Evolutionary conservation across 2,329 filamentous ascomycete species (phyloP).

Genomic region (Lachnellula subtilissima): DNA sequence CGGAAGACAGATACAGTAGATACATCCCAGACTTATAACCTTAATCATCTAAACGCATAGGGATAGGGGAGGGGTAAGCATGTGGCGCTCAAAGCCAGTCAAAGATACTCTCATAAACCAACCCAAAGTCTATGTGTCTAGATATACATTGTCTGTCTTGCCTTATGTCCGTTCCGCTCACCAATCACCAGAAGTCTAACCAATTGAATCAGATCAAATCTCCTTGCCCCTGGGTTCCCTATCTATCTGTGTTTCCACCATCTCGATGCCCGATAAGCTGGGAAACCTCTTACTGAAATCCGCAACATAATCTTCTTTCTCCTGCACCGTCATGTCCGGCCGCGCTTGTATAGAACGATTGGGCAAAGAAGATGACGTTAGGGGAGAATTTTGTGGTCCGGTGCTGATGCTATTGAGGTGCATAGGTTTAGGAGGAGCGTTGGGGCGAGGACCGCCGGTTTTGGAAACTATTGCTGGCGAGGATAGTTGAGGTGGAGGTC

Average conservation of each 20-base stretch:
- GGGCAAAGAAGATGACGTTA: conserved; percentile 35
- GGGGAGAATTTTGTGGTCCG: conserved; percentile 40
- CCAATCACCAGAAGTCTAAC: not conserved
- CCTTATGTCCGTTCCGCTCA: not conserved
- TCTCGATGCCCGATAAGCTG: conserved; percentile 77
- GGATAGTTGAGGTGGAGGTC: conserved; percentile 14
- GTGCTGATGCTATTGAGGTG: conserved; percentile 54
- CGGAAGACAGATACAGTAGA: too few relatives aligned
- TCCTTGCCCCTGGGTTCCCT: conserved; percentile 4
- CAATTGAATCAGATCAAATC: conserved; percentile 1
- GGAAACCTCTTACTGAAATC: conserved; percentile 84
- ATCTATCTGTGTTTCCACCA: conserved; percentile 32
- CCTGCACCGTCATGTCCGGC: conserved; percentile 50
- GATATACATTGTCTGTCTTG: not conserved
- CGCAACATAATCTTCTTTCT: conserved; percentile 60
- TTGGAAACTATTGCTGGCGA: conserved; percentile 26
- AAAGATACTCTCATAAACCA: not conserved
- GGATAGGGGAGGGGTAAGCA: not conserved
- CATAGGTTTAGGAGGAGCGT: conserved; percentile 56
- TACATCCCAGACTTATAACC: too few relatives aligned
- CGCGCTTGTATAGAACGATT: conserved; percentile 38
- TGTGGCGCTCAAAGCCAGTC: not conserved
- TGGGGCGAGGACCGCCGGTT: conserved; percentile 40
- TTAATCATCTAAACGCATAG: too few relatives aligned
- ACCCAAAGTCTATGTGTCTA: not conserved